Percentiles rank a stretch among this genome's conserved stretches.
These are phyloP conservation scores for Teratosphaeria zuluensis DNA, from an alignment of 2,329 filamentous ascomycete species.

Conservation along the genomic window DNA sequence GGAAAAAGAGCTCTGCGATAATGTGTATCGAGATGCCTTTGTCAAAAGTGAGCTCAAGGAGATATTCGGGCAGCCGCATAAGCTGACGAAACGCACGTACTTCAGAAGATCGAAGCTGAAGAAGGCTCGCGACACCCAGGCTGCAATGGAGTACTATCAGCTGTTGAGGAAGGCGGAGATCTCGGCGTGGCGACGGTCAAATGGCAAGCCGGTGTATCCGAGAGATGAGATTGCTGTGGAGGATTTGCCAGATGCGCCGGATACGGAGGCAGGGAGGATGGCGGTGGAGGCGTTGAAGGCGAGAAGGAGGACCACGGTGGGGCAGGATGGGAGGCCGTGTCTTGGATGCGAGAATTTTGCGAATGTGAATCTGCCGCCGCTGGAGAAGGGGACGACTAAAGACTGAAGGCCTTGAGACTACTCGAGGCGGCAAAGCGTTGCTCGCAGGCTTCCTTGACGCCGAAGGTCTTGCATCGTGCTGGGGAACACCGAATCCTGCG, in stretches of 20 bases:
- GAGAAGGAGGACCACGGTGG: background rate
- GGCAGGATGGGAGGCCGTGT: background rate
- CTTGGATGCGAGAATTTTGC: background rate
- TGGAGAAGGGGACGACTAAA: background rate
- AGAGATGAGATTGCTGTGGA: background rate
- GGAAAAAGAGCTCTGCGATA: background rate
- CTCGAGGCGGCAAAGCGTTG: background rate
- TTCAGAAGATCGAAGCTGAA: background rate
- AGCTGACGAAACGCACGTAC: background rate
- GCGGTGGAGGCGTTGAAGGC: background rate
- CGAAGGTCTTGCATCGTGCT: background rate
- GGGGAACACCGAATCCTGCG: background rate
- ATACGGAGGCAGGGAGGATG: background rate
- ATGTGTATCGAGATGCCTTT: background rate
- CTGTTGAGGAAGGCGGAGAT: background rate
- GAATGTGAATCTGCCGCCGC: background rate
- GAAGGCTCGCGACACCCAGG: background rate
- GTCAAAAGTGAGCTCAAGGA: background rate
- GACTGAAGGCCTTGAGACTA: background rate
- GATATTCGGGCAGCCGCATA: background rate
- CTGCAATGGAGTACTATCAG: background rate
- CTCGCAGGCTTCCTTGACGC: background rate
- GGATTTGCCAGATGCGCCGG: background rate
- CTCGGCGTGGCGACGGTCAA: background rate
- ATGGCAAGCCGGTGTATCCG: background rate